Evolutionary conservation across 441 rosid genomes (phyloP).

Genomic region (Kokia cookei): DNA sequence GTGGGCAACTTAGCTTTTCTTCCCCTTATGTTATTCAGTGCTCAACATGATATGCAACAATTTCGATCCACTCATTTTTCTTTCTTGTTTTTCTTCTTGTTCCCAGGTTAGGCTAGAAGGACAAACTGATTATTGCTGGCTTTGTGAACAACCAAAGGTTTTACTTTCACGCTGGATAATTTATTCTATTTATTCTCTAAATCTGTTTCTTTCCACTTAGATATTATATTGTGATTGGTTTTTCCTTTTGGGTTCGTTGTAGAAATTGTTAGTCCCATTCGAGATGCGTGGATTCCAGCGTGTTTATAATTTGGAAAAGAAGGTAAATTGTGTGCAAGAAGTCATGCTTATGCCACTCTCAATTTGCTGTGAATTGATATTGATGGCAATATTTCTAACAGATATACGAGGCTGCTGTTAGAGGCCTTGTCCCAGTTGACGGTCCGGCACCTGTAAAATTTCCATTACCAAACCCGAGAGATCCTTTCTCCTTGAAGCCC

Average conservation of each 20-base stretch:
- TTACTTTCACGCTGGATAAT: background rate
- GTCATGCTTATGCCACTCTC: background rate
- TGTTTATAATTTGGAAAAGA: constrained; percentile 86
- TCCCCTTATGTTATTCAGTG: background rate
- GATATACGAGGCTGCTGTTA: constrained; percentile 65
- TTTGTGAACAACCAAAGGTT: constrained; percentile 88
- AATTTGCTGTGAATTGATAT: background rate
- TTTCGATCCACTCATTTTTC: background rate
- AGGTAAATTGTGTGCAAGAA: constrained; percentile 32
- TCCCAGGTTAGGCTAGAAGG: constrained; percentile 83
- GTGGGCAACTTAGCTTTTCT: constrained; percentile 26
- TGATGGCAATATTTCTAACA: constrained; percentile 15
- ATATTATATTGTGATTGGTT: constrained; percentile 3
- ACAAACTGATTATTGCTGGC: constrained; percentile 85
- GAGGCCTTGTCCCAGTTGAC: constrained; percentile 58
- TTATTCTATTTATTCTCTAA: background rate
- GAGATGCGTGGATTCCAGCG: constrained; percentile 87
- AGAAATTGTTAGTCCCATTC: constrained; percentile 77
- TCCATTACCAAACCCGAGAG: constrained; percentile 60
- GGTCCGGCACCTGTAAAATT: constrained; percentile 55
- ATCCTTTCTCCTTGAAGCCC: constrained; percentile 67
- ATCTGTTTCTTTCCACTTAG: background rate
- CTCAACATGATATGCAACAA: background rate
- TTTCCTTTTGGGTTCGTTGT: background rate
- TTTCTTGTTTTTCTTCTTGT: background rate